Evolutionary conservation across 495 filamentous ascomycete genomes (phyloP), one percentile per base, ranked within the genome.

Genomic region (Polyplosphaeria fusca): DNA sequence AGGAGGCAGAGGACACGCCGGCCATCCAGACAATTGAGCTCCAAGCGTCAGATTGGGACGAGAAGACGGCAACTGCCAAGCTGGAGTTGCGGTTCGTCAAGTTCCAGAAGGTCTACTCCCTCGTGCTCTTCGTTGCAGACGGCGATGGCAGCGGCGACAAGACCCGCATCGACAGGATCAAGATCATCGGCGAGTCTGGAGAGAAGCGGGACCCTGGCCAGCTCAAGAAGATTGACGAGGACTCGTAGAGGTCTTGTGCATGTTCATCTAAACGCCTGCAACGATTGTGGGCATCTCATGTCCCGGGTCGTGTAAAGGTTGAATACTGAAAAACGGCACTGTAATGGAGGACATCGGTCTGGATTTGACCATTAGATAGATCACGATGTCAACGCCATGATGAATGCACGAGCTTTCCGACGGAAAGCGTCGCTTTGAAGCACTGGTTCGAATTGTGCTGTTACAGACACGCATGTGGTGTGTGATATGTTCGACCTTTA

Each of bases 171-270:
- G 93, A 98, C 70, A 76, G 93, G 37, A 67, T 98, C 57, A 77
- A 90, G 54, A 75, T 98, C 30, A 84, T 96, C 66, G 93, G 93
- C 28, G 93, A 96, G 73, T 79, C 82, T n/a, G 91, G 92, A 12
- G 88, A 94, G 79, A 94, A 94, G 80, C 77, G 89, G 49, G 86
- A 90, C 43, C 86, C 88, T 81, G 93, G 91, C 46, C 95, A 95
- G 78, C 74, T 98, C 61, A 89, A 95, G 81, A 97, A 97, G 81
- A 83, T 95, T 67, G 89, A 86, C 11, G 87, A 95, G 66, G 85
- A 89, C 69, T 71, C 45, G n/a, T n/a, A n/a, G n/a, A n/a, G n/a
- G n/a, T n/a, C n/a, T n/a, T n/a, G n/a, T n/a, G n/a, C n/a, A n/a
- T n/a, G n/a, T n/a, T n/a, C n/a, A n/a, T n/a, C n/a, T n/a, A n/a